These are phyloP conservation scores for Talaromyces nanjingensis DNA, from an alignment of 495 filamentous ascomycete species.

Conservation along the genomic window DNA sequence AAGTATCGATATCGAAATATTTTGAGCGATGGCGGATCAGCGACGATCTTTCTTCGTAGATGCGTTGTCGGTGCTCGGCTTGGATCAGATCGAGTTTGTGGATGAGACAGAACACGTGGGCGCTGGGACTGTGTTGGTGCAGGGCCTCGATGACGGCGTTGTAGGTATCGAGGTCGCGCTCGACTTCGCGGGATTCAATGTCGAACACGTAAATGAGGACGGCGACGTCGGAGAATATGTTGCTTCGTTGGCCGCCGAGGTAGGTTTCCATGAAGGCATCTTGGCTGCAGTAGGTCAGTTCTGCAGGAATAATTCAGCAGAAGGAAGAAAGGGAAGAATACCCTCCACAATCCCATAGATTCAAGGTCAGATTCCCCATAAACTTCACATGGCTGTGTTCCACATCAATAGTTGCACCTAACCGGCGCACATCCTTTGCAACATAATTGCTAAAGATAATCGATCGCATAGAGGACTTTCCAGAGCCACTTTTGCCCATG, in stretches of 20 bases:
- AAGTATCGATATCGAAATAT: constrained; percentile 63
- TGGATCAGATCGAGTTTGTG: constrained; percentile 99
- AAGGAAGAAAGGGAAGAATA: constrained; percentile 18
- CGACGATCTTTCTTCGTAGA: constrained; percentile 71
- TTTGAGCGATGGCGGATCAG: constrained; percentile 70
- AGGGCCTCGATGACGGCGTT: constrained; percentile 78
- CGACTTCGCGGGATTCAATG: constrained; percentile 89
- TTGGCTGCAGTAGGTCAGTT: constrained; percentile 50
- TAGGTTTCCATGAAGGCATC: constrained; percentile 99
- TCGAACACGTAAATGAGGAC: constrained; percentile 99
- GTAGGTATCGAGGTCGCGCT: constrained; percentile 85
- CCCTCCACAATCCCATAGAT: constrained; percentile 98
- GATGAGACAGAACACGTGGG: constrained; percentile 84
- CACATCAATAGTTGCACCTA: constrained; percentile 98
- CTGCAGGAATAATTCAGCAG: neutral
- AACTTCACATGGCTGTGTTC: constrained; percentile 98
- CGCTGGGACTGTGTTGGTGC: constrained; percentile 72
- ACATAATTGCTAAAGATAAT: constrained; percentile 99
- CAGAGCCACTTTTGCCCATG: constrained; percentile 93
- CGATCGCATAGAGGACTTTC: constrained; percentile 97
- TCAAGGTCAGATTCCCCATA: constrained; percentile 91
- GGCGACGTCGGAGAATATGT: constrained; percentile 94
- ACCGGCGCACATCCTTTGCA: constrained; percentile 85
- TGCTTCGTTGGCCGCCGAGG: constrained; percentile 82
- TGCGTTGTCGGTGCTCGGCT: constrained; percentile 61